A percentile compares a stretch with the other conserved stretches of the same genome.
phyloP scores from a whole-genome alignment of 768 basidiomycete genomes.

The Amanita rubescens region DNA sequence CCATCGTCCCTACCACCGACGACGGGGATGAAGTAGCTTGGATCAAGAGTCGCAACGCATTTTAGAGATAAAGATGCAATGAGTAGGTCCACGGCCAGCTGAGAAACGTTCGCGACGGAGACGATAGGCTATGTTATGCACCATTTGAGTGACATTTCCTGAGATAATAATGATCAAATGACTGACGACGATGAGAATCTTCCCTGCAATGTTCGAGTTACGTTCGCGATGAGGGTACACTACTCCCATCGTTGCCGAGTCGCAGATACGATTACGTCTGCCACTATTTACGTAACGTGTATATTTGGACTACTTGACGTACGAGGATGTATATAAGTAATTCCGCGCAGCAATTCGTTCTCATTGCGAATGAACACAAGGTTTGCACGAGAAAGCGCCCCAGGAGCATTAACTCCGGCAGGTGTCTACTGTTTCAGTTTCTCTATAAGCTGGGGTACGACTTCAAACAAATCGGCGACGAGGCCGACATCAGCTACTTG shows the following conservation, averaged over 20 bases:
- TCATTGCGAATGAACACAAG: neutral
- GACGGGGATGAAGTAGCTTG: constrained; percentile 59
- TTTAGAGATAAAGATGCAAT: constrained; percentile 57
- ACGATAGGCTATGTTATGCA: constrained; percentile 49
- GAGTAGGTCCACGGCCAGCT: constrained; percentile 69
- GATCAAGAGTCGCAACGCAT: constrained; percentile 57
- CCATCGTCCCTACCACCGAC: constrained; percentile 64
- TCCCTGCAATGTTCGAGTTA: constrained; percentile 1
- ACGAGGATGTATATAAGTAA: no score
- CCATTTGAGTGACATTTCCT: neutral
- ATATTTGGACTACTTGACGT: no score
- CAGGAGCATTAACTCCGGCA: neutral
- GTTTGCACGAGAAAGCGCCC: neutral
- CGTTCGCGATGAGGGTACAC: constrained; percentile 2
- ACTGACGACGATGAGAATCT: constrained; percentile 7
- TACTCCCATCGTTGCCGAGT: neutral
- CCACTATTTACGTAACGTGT: neutral
- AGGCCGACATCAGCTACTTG: constrained; percentile 96
- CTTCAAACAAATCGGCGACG: constrained; percentile 89
- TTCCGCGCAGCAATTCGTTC: neutral
- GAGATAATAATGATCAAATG: neutral
- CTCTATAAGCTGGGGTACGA: constrained; percentile 83
- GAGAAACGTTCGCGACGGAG: constrained; percentile 76
- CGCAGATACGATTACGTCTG: neutral
- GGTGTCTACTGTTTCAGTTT: constrained; percentile 55